Base-by-base conservation (phyloP, 805 yeast species). In the Candida anglica region DNA sequence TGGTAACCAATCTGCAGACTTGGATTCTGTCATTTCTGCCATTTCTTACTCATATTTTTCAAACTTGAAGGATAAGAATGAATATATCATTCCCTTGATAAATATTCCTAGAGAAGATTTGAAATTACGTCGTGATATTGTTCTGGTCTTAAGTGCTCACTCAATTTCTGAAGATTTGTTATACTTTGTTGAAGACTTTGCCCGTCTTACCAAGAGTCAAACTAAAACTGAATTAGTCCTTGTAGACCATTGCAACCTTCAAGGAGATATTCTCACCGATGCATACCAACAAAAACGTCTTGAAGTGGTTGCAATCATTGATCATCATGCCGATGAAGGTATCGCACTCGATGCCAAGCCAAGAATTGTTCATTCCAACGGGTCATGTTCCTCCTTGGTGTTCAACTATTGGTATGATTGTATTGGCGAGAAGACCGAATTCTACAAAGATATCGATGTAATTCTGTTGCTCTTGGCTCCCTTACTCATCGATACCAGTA, bases 1-100 rank as follows among this genome's bases (percentile, higher is more conserved):
- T 0, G 97, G 97, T 1, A 88, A 88, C 50, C 93, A 87, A 48
- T 76, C 93, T 4, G 89, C 93, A 0, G 83, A 91, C 56, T 63
- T 93, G 62, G 98, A 91, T 56, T 89, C 97, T 0, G 82, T 88
- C 20, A 74, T 86, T 2, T 72, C 82, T 36, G 81, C 97, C 0
- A 63, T 93, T 4, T 50, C 83, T 3, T 84, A 79, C 49, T 79
- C 96, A 0, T 86, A 75, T 47, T 69, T 81, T 39, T 58, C 62
- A 19, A 58, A 67, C 34, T 36, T 57, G 16, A 48, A 45, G 8
- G 47, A 61, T 30, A 60, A 63, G 13, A 41, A 51, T 19, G 51
- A 50, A 10, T 47, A 56, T 1, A 50, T 72, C 6, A 52, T 83
- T n/a, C 98, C 98, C 1, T 58, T 88, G 35, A 60, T 93, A 30